Percentiles rank a stretch among this genome's conserved stretches.
phyloP scores from a whole-genome alignment of 2,329 filamentous ascomycete species.

The Ceratocystis colombiana region DNA sequence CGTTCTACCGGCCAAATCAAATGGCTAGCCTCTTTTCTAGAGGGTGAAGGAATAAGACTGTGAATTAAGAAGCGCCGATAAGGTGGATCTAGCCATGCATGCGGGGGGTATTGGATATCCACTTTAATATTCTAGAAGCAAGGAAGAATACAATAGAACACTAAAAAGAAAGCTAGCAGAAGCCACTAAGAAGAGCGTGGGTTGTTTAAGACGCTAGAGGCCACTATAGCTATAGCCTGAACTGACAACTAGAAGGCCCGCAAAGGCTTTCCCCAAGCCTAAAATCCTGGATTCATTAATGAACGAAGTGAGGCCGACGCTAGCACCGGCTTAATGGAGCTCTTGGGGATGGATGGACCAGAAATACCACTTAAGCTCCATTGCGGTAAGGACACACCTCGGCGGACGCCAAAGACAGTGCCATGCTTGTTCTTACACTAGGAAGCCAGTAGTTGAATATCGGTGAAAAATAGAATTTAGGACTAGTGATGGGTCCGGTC shows the following conservation, averaged over 20 bases:
- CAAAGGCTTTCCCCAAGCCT: not conserved
- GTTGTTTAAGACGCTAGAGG: not conserved
- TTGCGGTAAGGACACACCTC: not conserved
- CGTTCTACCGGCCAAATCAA: not conserved
- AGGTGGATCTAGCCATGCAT: not conserved
- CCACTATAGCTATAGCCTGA: not conserved
- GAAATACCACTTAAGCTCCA: not conserved
- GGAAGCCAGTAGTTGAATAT: not conserved
- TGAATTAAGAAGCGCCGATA: not conserved
- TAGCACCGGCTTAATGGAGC: constrained; percentile 9
- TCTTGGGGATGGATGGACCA: not conserved
- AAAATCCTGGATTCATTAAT: not conserved
- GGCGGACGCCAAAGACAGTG: not conserved
- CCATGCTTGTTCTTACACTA: not conserved
- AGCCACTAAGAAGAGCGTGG: not conserved
- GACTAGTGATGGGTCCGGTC: no score
- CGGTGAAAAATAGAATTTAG: not conserved
- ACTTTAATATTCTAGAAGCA: constrained; percentile 11
- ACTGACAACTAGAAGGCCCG: constrained; percentile 12
- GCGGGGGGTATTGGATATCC: not conserved
- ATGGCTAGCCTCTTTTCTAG: not conserved
- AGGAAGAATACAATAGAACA: not conserved
- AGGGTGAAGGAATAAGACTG: not conserved
- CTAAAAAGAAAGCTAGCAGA: not conserved
- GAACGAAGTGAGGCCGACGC: constrained; percentile 13